Percentiles rank a stretch among this genome's conserved stretches.
These are phyloP conservation scores for Excoecaria cochinchinensis DNA, from an alignment of 345 rosid species.

Conservation along the genomic window DNA sequence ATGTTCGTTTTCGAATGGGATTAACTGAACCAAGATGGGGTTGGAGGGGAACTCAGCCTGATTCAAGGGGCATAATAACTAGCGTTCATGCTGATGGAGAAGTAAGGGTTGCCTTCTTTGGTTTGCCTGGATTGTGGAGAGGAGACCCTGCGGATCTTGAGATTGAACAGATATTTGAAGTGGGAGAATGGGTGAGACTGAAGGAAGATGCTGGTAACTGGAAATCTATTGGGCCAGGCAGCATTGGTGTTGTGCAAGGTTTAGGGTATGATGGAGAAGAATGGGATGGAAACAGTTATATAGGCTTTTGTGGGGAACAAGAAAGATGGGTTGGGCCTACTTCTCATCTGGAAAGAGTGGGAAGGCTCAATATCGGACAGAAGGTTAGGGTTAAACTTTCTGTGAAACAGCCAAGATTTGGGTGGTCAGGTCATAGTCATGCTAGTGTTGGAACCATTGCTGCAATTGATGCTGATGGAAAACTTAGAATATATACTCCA, in stretches of 20 bases:
- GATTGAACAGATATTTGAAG: slow-evolving; percentile 68
- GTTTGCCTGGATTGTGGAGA: slow-evolving; percentile 81
- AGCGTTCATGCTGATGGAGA: slow-evolving; percentile 95
- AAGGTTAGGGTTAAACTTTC: slow-evolving; percentile 67
- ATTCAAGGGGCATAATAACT: slow-evolving; percentile 75
- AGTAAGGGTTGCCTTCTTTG: slow-evolving; percentile 77
- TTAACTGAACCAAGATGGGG: slow-evolving; percentile 94
- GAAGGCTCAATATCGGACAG: slow-evolving; percentile 63
- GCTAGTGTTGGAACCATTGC: slow-evolving; percentile 74
- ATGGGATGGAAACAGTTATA: slow-evolving; percentile 76
- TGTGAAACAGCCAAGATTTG: slow-evolving; percentile 91
- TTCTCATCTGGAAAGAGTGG: slow-evolving; percentile 65
- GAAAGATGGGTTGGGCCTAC: slow-evolving; percentile 86
- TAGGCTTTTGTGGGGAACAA: slow-evolving; percentile 89
- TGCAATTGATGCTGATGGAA: slow-evolving; percentile 92
- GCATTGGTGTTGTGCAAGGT: slow-evolving; percentile 86
- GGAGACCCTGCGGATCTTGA: slow-evolving; percentile 94
- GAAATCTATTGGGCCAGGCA: slow-evolving; percentile 81
- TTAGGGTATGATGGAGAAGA: slow-evolving; percentile 73
- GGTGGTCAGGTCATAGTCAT: slow-evolving; percentile 94
- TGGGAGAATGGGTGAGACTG: slow-evolving; percentile 92
- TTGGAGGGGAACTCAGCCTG: slow-evolving; percentile 82
- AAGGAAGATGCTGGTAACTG: slow-evolving; percentile 56
- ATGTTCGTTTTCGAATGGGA: slow-evolving; percentile 76
- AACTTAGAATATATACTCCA: slow-evolving; percentile 87